These are phyloP conservation scores for Salix suchowensis DNA, from an alignment of 345 rosid species.

Conservation along the genomic window DNA sequence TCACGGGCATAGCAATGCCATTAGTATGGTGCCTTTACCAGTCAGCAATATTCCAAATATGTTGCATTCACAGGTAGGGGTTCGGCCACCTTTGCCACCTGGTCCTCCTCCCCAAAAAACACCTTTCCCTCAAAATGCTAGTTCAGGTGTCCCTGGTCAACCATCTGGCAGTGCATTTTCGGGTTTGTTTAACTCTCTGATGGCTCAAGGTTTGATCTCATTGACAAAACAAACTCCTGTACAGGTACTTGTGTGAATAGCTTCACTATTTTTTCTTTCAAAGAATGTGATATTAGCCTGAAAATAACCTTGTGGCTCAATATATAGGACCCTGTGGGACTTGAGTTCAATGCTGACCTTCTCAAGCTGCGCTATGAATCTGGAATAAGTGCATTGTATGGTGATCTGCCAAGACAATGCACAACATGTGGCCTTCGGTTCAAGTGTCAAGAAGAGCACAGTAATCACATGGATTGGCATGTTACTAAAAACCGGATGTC, in stretches of 20 bases:
- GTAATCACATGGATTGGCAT: constrained; percentile 99
- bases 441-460: constrained; percentile 89
- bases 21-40: constrained; percentile 39
- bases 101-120: constrained; percentile 52
- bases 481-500: constrained; percentile 96
- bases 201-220: constrained; percentile 92
- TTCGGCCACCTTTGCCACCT: constrained; percentile 56
- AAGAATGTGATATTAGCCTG: constrained; percentile 3
- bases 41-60: constrained; percentile 36
- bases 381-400: constrained; percentile 69
- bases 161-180: constrained; percentile 56
- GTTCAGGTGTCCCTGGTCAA: constrained; percentile 42
- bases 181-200: constrained; percentile 74
- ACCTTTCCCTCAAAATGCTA: constrained; percentile 41
- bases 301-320: constrained; percentile 28
- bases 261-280: neutral
- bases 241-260: constrained; percentile 55
- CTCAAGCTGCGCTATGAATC: constrained; percentile 82
- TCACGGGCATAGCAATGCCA: constrained; percentile 38
- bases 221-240: constrained; percentile 49
- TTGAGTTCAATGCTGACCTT: constrained; percentile 74
- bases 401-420: constrained; percentile 94
- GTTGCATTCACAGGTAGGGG: constrained; percentile 35
- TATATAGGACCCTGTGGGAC: constrained; percentile 63
- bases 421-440: constrained; percentile 95